phyloP scores from a whole-genome alignment of 192 early-diverging fungal species.

The Dispira simplex region DNA sequence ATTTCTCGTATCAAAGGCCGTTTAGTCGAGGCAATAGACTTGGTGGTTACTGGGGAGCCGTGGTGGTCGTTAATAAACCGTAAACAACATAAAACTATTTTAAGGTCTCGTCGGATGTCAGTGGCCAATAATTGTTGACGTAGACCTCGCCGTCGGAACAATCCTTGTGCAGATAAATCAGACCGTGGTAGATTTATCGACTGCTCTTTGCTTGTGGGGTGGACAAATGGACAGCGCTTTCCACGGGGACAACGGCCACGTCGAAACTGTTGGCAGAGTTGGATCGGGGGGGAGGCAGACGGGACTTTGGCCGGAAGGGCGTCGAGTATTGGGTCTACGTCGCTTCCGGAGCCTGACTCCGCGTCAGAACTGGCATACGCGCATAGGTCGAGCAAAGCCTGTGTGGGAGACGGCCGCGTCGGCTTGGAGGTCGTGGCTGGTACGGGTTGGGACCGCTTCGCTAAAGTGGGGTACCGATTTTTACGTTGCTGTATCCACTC shows the following conservation, averaged over 20 bases:
- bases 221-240: too few relatives aligned
- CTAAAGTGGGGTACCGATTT: neutral
- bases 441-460: neutral
- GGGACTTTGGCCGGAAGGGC: neutral
- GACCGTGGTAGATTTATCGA: too few relatives aligned
- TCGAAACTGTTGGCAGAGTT: too few relatives aligned
- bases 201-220: too few relatives aligned
- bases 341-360: neutral
- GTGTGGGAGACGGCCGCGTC: too few relatives aligned
- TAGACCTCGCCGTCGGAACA: neutral
- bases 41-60: neutral
- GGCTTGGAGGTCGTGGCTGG: too few relatives aligned
- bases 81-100: neutral
- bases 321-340: neutral
- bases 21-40: neutral
- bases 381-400: neutral
- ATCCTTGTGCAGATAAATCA: too few relatives aligned
- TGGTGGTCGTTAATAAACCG: neutral
- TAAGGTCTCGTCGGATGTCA: neutral
- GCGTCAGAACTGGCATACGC: neutral
- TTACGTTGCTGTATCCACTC: slow-evolving; percentile 4
- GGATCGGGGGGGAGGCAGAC: too few relatives aligned
- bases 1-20: too few relatives aligned
- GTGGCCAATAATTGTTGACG: neutral
- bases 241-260: too few relatives aligned